Conservation (phyloP, 2,329 filamentous ascomycete species). For the Diplodia intermedia region DNA sequence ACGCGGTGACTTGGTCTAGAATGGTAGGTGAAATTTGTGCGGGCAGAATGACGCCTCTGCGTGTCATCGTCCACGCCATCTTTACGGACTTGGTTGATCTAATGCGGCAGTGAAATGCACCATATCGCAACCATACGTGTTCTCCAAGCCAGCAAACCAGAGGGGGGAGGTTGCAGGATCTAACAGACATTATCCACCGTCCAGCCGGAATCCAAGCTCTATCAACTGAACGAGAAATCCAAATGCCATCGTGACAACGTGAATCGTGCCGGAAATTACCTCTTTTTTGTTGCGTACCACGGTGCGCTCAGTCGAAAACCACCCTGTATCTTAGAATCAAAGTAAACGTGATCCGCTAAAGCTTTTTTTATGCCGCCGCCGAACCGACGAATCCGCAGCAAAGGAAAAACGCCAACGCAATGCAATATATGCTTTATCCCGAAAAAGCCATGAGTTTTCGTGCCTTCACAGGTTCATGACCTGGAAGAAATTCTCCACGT, state of each 20-base stretch:
- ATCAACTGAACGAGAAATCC: conserved; percentile 17
- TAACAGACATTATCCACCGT: conserved; percentile 12
- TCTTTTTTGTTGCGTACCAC: conserved; percentile 29
- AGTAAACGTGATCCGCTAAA: conserved; percentile 9
- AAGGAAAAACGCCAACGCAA: conserved; percentile 31
- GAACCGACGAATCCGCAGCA: background rate
- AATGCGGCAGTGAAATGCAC: background rate
- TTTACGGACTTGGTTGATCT: background rate
- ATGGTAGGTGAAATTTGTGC: background rate
- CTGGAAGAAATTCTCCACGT: conserved; percentile 33
- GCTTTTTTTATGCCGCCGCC: conserved; percentile 17
- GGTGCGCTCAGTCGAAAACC: conserved; percentile 4
- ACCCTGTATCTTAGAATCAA: conserved; percentile 4
- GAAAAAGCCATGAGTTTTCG: conserved; percentile 6
- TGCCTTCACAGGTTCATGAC: conserved; percentile 32
- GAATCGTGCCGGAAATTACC: conserved; percentile 9
- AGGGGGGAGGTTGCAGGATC: background rate
- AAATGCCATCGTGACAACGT: conserved; percentile 10
- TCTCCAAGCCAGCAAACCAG: background rate
- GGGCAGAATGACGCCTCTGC: background rate
- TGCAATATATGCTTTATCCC: conserved; percentile 28
- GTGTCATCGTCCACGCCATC: background rate
- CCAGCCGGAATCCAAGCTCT: conserved; percentile 10
- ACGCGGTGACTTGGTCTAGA: background rate
- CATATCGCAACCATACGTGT: background rate